Percentiles rank a stretch among this genome's conserved stretches.
Evolutionary conservation across 345 rosid genomes (phyloP).

Genomic region (Populus ilicifolia): DNA sequence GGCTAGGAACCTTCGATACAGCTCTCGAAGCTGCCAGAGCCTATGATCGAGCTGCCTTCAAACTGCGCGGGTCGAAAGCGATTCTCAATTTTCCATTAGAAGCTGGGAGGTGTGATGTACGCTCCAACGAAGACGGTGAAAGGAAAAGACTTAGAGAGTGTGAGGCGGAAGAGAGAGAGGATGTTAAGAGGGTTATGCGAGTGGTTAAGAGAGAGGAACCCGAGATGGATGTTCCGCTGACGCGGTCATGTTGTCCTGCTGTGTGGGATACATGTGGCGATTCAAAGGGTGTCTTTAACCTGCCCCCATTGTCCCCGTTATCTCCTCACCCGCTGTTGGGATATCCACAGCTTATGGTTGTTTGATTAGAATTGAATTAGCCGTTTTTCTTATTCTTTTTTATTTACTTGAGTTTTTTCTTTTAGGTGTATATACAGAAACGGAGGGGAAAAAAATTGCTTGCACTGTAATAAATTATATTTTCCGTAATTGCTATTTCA

Average conservation of each 20-base stretch:
- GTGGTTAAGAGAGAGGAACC: constrained; percentile 32
- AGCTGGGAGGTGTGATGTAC: constrained; percentile 37
- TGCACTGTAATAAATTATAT: too few relatives aligned
- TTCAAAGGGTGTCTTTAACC: constrained; percentile 1
- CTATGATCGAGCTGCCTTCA: constrained; percentile 78
- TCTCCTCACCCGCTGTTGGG: constrained; percentile 18
- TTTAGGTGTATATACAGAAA: neutral
- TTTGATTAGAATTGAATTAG: neutral
- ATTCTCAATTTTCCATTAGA: constrained; percentile 85
- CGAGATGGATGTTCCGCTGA: constrained; percentile 22
- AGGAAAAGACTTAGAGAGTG: constrained; percentile 40
- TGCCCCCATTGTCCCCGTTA: constrained; percentile 23
- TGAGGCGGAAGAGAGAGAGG: neutral
- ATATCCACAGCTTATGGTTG: constrained; percentile 16
- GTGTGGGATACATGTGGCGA: constrained; percentile 26
- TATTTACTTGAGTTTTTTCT: neutral
- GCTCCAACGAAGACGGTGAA: constrained; percentile 19
- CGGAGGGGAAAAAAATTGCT: too few relatives aligned
- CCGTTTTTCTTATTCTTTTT: neutral
- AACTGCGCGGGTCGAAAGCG: constrained; percentile 76
- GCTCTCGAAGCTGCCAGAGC: constrained; percentile 80
- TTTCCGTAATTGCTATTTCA: too few relatives aligned
- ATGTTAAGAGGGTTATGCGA: constrained; percentile 5
- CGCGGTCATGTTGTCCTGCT: constrained; percentile 43
- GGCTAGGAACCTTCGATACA: constrained; percentile 85